A percentile compares a stretch with the other conserved stretches of the same genome.
These are phyloP conservation scores for Gymnopus androsaceus DNA, from an alignment of 1,284 basidiomycete genomes.

Conservation along the genomic window DNA sequence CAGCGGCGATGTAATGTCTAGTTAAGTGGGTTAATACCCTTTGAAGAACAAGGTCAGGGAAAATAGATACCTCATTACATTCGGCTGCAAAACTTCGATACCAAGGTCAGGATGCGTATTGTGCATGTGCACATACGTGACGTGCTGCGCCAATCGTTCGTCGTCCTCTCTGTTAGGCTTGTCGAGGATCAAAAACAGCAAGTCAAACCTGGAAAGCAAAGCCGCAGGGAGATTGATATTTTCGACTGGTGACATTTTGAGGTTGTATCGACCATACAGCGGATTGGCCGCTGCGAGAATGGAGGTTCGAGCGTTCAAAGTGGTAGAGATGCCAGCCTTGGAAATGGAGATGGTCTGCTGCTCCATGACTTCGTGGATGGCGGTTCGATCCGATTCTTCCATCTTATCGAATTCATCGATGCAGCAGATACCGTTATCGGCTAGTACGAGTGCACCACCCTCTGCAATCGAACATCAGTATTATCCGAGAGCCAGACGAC, in stretches of 20 bases:
- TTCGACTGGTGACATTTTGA: constrained; percentile 95
- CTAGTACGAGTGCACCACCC: constrained; percentile 96
- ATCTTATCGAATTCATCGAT: constrained; percentile 99
- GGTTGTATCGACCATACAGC: constrained; percentile 96
- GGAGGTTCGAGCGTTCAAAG: constrained; percentile 97
- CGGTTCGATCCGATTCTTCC: constrained; percentile 97
- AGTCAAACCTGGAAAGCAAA: constrained; percentile 92
- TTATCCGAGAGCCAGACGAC: constrained; percentile 7
- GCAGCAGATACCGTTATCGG: constrained; percentile 99
- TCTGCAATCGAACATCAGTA: constrained; percentile 53
- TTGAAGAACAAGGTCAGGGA: too few species aligned
- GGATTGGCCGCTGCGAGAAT: constrained; percentile 99
- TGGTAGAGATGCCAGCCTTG: constrained; percentile 98
- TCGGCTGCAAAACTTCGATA: constrained; percentile 82
- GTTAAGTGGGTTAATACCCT: background rate
- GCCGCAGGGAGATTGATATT: constrained; percentile 99
- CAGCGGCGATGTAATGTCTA: constrained; percentile 94
- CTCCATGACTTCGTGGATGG: constrained; percentile 99
- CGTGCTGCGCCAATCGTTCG: constrained; percentile 94
- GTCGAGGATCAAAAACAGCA: constrained; percentile 96
- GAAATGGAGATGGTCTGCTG: constrained; percentile 99
- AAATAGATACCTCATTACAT: constrained; percentile 76
- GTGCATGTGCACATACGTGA: constrained; percentile 98
- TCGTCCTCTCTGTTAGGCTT: constrained; percentile 94
- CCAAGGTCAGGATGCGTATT: constrained; percentile 86